These are phyloP conservation scores for Agaricus bisporus DNA, from an alignment of 768 basidiomycete genomes.

Conservation along the genomic window DNA sequence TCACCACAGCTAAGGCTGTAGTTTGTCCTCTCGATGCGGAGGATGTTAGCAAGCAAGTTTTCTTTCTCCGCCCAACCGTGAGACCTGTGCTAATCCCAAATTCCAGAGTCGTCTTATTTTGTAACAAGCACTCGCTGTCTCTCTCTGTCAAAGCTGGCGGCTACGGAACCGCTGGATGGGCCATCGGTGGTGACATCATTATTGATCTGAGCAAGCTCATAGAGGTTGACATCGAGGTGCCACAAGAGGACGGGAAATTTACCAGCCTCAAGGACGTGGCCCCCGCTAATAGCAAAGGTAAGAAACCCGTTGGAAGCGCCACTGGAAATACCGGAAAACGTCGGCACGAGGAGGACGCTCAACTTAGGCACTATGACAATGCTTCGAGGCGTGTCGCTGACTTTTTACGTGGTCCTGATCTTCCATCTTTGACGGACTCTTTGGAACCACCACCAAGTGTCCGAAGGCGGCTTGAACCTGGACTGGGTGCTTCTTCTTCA, in stretches of 20 bases:
- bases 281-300: conserved; percentile 48
- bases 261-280: conserved; percentile 57
- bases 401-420: conserved; percentile 39
- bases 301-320: conserved; percentile 23
- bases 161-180: conserved; percentile 88
- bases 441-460: conserved; percentile 27
- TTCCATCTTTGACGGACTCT: conserved; percentile 13
- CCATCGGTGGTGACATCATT: conserved; percentile 81
- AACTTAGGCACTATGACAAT: conserved; percentile 43
- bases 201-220: conserved; percentile 69
- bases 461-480: not conserved
- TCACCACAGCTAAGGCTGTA: conserved; percentile 52
- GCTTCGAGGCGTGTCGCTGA: conserved; percentile 50
- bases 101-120: conserved; percentile 64
- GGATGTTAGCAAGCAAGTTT: conserved; percentile 75
- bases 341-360: conserved; percentile 49
- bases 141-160: conserved; percentile 87
- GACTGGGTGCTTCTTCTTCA: not conserved
- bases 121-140: conserved; percentile 59
- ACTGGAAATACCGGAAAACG: conserved; percentile 37
- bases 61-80: not conserved
- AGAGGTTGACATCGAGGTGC: conserved; percentile 63
- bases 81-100: not conserved
- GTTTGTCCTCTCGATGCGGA: conserved; percentile 71
- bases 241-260: conserved; percentile 45